Evolutionary conservation across 75 land plant genomes (phyloP).

Genomic region (Pinus tabuliformis): DNA sequence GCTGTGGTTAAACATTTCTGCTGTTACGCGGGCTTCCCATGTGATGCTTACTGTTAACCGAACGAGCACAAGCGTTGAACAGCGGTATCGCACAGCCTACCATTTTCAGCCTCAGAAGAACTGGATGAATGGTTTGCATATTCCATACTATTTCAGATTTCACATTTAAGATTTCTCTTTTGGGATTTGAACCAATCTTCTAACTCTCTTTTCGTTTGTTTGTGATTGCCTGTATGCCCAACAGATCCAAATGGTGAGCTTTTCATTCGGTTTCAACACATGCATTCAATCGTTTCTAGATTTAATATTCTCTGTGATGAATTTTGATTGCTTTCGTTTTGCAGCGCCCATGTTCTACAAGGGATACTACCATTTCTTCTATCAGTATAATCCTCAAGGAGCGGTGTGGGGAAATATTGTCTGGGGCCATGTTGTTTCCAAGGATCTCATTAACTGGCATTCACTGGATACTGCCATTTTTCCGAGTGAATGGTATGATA

Average conservation of each 20-base stretch:
- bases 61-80: too few relatives aligned
- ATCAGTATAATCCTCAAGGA: slow-evolving; percentile 35
- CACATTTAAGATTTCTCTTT: too few relatives aligned
- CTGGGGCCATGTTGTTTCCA: slow-evolving; percentile 84
- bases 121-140: slow-evolving; percentile 44
- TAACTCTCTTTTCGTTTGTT: neutral
- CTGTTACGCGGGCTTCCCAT: too few relatives aligned
- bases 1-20: too few relatives aligned
- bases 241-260: neutral
- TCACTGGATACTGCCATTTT: slow-evolving; percentile 43
- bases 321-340: neutral
- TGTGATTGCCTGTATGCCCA: neutral
- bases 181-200: too few relatives aligned
- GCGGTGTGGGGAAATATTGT: slow-evolving; percentile 58
- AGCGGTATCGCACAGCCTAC: slow-evolving; percentile 24
- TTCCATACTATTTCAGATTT: too few relatives aligned
- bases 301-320: neutral
- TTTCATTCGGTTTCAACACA: neutral
- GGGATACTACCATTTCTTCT: slow-evolving; percentile 37
- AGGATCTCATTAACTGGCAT: slow-evolving; percentile 68
- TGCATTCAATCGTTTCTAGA: neutral
- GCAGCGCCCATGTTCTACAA: slow-evolving; percentile 40
- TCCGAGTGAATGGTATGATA: slow-evolving; percentile 62
- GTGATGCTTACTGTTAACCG: too few relatives aligned
- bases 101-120: slow-evolving; percentile 50